These are phyloP conservation scores for Withania somnifera DNA, from an alignment of 305 asterid genomes.

Conservation along the genomic window DNA sequence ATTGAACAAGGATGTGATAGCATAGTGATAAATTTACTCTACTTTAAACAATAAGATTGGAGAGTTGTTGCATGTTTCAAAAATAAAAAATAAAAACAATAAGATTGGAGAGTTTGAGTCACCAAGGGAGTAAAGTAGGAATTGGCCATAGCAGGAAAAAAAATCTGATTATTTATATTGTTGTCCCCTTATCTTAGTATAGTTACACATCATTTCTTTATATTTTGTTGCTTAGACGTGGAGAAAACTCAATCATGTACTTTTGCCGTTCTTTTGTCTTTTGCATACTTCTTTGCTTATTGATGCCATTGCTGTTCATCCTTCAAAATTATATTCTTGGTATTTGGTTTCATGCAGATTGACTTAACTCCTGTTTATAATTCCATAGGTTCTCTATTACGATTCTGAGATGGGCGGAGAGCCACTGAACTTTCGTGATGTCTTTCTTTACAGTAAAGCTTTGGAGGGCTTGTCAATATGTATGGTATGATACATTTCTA, in stretches of 20 bases:
- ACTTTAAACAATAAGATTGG: background rate
- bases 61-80: too few relatives aligned
- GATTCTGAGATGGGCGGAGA: constrained; percentile 77
- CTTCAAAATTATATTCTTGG: background rate
- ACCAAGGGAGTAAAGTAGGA: background rate
- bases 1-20: background rate
- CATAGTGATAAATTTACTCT: background rate
- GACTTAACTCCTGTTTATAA: background rate
- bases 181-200: background rate
- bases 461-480: constrained; percentile 90
- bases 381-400: constrained; percentile 52
- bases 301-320: background rate
- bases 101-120: background rate
- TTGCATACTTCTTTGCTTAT: background rate
- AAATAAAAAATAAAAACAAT: too few relatives aligned
- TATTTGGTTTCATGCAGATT: background rate
- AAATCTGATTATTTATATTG: background rate
- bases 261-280: background rate
- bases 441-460: constrained; percentile 91
- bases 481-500: constrained; percentile 49
- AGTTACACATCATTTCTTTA: background rate
- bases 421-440: constrained; percentile 82
- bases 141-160: background rate
- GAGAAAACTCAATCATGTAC: background rate
- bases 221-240: background rate